Percentiles rank a stretch among this genome's conserved stretches.
These are phyloP conservation scores for Phytophthora macrochlamydospora DNA, from an alignment of 352 stramenopile genomes.

Conservation along the genomic window DNA sequence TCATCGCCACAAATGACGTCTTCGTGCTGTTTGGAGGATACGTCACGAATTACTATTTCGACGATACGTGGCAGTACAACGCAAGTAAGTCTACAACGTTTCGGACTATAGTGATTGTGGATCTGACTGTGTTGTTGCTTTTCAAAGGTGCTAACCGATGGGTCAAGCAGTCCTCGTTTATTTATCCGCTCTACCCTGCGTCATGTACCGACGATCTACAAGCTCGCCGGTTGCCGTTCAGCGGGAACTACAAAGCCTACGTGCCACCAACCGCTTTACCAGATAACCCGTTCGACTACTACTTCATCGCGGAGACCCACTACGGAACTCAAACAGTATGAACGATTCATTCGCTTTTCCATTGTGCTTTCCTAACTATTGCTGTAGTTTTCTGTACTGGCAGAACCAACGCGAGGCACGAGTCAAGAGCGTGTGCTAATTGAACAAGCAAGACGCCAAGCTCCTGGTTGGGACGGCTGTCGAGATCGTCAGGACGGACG, in stretches of 20 bases:
- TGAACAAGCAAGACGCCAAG: constrained; percentile 87
- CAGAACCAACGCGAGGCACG: constrained; percentile 89
- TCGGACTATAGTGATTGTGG: background rate
- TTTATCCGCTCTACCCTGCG: constrained; percentile 89
- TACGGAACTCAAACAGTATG: constrained; percentile 75
- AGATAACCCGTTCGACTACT: constrained; percentile 57
- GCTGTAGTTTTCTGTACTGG: constrained; percentile 81
- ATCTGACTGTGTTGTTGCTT: constrained; percentile 2
- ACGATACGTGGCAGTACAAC: constrained; percentile 97
- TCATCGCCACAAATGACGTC: constrained; percentile 78
- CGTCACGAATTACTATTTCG: constrained; percentile 93
- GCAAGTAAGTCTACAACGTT: constrained; percentile 61
- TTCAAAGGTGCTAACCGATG: constrained; percentile 75
- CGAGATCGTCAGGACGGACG: constrained; percentile 83
- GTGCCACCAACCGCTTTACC: constrained; percentile 28
- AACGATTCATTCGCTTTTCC: background rate
- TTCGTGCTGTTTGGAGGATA: constrained; percentile 95
- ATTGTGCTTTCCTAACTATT: background rate
- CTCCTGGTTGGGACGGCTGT: constrained; percentile 96
- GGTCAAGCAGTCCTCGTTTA: constrained; percentile 90
- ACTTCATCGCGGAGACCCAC: constrained; percentile 71
- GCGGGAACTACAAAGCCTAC: constrained; percentile 74
- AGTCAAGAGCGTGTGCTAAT: constrained; percentile 77
- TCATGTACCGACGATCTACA: constrained; percentile 92
- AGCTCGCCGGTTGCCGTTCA: constrained; percentile 59